phyloP scores from a whole-genome alignment of 805 yeast species.

The Ogataea minuta region DNA sequence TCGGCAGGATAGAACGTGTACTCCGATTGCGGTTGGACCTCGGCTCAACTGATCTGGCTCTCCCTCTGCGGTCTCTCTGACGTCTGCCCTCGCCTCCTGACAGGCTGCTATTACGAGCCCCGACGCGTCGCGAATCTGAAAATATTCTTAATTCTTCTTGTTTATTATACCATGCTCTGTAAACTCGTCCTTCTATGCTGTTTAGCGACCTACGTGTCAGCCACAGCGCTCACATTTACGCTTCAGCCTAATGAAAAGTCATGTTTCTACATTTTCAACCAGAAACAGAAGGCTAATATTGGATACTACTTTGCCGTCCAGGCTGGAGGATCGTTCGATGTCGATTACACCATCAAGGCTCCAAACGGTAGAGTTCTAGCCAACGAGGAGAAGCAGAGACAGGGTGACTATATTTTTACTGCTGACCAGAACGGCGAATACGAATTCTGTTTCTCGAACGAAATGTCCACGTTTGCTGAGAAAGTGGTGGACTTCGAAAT shows the following conservation, averaged over 20 bases:
- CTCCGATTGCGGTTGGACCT: no score
- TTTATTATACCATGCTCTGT: constrained; percentile 7
- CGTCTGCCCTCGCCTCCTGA: no score
- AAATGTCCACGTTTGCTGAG: constrained; percentile 77
- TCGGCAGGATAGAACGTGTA: no score
- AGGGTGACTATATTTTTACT: constrained; percentile 73
- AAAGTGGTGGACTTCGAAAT: constrained; percentile 85
- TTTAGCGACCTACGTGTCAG: constrained; percentile 25
- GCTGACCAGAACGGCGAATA: constrained; percentile 75
- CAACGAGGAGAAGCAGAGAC: constrained; percentile 60
- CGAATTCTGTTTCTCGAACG: constrained; percentile 81
- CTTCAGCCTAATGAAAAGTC: constrained; percentile 72
- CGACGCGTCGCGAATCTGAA: constrained; percentile 12
- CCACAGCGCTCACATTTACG: constrained; percentile 66
- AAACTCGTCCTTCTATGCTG: constrained; percentile 1
- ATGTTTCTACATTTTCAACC: constrained; percentile 72
- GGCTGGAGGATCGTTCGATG: constrained; percentile 76
- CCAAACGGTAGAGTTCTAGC: constrained; percentile 57
- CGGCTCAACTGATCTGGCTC: no score
- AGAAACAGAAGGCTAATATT: constrained; percentile 54
- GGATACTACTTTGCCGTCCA: constrained; percentile 83
- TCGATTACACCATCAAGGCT: constrained; percentile 61
- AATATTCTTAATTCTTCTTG: constrained; percentile 4
- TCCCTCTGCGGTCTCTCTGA: no score
- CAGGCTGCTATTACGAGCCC: not conserved